Evolutionary conservation across 139 green algal species (phyloP).

Genomic region (Chlorella sp.): DNA sequence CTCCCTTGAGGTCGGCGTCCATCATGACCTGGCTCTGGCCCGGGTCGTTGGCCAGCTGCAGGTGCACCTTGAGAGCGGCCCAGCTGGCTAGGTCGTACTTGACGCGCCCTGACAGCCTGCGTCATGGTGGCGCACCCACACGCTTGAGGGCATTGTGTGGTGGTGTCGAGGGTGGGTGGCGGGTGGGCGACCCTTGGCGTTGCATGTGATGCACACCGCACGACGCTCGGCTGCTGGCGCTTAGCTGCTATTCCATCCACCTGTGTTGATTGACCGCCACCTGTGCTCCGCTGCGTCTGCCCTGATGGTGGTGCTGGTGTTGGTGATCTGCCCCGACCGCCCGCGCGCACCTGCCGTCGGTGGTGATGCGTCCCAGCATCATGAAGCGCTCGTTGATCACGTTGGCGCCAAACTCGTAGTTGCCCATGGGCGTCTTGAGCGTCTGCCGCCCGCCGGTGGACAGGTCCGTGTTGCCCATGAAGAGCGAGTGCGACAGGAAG

Average conservation of each 20-base stretch:
- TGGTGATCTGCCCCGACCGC: too few relatives aligned
- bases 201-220: too few relatives aligned
- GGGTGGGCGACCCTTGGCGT: too few relatives aligned
- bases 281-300: too few relatives aligned
- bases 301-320: too few relatives aligned
- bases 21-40: constrained; percentile 51
- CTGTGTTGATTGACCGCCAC: too few relatives aligned
- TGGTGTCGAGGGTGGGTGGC: too few relatives aligned
- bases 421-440: constrained; percentile 83
- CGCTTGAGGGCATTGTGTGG: too few relatives aligned
- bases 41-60: constrained; percentile 73
- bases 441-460: constrained; percentile 50
- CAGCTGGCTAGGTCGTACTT: constrained; percentile 78
- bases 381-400: constrained; percentile 69
- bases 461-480: constrained; percentile 92
- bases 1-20: constrained; percentile 57
- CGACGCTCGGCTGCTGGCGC: too few relatives aligned
- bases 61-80: constrained; percentile 75
- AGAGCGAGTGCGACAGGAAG: constrained; percentile 78
- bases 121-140: too few relatives aligned
- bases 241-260: too few relatives aligned
- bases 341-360: too few relatives aligned
- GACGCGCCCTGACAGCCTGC: constrained; percentile 60
- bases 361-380: constrained; percentile 82
- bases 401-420: constrained; percentile 98